Percentiles rank a stretch among this genome's conserved stretches.
phyloP scores from a whole-genome alignment of 805 yeast species.

The Starmerella geochares region DNA sequence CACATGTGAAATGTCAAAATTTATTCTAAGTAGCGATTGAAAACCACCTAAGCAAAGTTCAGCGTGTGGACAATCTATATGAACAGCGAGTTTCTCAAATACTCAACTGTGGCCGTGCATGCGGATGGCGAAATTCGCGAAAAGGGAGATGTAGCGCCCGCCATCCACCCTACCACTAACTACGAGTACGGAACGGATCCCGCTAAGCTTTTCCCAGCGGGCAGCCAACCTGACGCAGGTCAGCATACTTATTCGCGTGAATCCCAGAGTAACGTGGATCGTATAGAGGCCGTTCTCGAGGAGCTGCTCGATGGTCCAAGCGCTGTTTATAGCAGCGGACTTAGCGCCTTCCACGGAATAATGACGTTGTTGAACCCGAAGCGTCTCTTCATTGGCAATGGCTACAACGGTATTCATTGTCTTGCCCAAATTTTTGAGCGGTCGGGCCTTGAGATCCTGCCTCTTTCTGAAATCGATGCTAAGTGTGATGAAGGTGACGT shows the following conservation, averaged over 20 bases:
- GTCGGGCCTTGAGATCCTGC: slow-evolving; percentile 31
- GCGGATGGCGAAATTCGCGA: not conserved
- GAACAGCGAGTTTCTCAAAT: not conserved
- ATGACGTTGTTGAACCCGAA: slow-evolving; percentile 64
- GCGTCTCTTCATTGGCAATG: slow-evolving; percentile 58
- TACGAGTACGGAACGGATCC: slow-evolving; percentile 44
- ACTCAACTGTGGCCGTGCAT: not conserved
- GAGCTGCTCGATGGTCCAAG: slow-evolving; percentile 54
- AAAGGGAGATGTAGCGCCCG: slow-evolving; percentile 45
- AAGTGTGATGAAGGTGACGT: slow-evolving; percentile 57
- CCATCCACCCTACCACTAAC: slow-evolving; percentile 74
- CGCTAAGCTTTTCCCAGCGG: not conserved
- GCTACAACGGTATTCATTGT: slow-evolving; percentile 76
- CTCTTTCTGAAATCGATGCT: slow-evolving; percentile 32
- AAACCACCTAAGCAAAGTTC: too few species aligned
- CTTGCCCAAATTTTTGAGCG: slow-evolving; percentile 53
- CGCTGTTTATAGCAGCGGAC: slow-evolving; percentile 64
- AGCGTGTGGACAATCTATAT: too few species aligned
- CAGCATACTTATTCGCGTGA: slow-evolving; percentile 51
- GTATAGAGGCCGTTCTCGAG: slow-evolving; percentile 56
- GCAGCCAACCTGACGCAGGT: slow-evolving; percentile 21
- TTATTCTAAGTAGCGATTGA: too few species aligned
- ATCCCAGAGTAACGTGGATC: slow-evolving; percentile 58
- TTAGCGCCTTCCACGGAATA: slow-evolving; percentile 69
- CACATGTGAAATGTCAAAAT: too few species aligned